phyloP scores from a whole-genome alignment of 2,329 filamentous ascomycete genomes.

The Fusarium sp. region DNA sequence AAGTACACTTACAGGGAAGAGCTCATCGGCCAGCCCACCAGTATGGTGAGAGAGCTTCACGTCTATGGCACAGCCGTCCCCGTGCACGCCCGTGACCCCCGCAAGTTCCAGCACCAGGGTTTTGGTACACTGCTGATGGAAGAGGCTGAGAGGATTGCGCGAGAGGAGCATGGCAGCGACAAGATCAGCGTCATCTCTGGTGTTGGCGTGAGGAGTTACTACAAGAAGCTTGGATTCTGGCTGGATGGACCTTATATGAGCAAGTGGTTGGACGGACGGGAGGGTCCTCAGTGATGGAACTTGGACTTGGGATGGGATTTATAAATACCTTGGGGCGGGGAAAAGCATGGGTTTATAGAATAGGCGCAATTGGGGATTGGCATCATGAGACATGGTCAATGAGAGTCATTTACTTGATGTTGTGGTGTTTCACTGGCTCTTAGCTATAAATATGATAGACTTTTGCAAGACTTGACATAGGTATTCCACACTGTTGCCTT shows the following conservation, averaged over 20 bases:
- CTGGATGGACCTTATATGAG: conserved; percentile 91
- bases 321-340: conserved; percentile 34
- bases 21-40: conserved; percentile 86
- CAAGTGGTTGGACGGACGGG: conserved; percentile 69
- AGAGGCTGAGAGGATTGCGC: conserved; percentile 93
- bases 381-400: conserved; percentile 23
- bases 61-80: conserved; percentile 98
- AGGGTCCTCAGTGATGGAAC: conserved; percentile 30
- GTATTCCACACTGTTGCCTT: background rate
- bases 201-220: conserved; percentile 95
- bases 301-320: conserved; percentile 7
- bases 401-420: background rate
- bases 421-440: background rate
- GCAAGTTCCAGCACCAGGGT: conserved; percentile 98
- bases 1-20: conserved; percentile 95
- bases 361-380: conserved; percentile 32
- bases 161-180: conserved; percentile 90
- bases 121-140: conserved; percentile 98
- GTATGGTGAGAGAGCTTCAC: conserved; percentile 92
- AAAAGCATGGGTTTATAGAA: conserved; percentile 34
- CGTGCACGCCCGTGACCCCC: conserved; percentile 92
- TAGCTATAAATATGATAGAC: background rate
- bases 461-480: background rate
- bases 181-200: conserved; percentile 99
- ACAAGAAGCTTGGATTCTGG: conserved; percentile 91